Evolutionary conservation across 805 yeast species (phyloP).

Genomic region (Ogataea henricii): DNA sequence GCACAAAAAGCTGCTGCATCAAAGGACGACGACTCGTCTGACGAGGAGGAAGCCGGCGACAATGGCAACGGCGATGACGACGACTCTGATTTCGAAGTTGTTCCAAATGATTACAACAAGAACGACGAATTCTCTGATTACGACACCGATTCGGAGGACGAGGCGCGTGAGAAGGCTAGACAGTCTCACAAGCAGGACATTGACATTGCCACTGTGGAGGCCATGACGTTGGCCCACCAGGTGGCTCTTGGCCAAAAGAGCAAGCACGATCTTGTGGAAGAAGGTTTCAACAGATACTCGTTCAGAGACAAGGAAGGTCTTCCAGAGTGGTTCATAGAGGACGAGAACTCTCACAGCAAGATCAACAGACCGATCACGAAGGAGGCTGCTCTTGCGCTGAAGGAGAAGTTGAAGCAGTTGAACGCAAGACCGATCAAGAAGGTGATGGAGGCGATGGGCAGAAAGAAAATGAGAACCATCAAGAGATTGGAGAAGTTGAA

Average conservation of each 20-base stretch:
- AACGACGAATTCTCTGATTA: conserved; percentile 46
- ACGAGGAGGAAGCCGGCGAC: conserved; percentile 2
- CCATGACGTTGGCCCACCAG: conserved; percentile 97
- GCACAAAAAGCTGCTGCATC: conserved; percentile 1
- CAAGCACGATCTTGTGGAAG: conserved; percentile 84
- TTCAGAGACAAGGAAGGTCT: conserved; percentile 88
- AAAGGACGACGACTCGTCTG: conserved; percentile 21
- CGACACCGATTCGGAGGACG: conserved; percentile 54
- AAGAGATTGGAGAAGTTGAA: conserved; percentile 83
- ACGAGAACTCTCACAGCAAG: conserved; percentile 84
- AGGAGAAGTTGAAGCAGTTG: conserved; percentile 73
- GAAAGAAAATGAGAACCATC: conserved; percentile 92
- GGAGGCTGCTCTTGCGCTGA: conserved; percentile 81
- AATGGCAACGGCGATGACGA: conserved; percentile 23
- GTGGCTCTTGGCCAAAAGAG: conserved; percentile 86
- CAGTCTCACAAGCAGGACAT: conserved; percentile 61
- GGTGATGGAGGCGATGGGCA: conserved; percentile 96
- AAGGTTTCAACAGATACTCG: conserved; percentile 88
- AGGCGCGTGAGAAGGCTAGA: conserved; percentile 43
- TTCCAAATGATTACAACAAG: conserved; percentile 41
- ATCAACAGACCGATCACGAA: conserved; percentile 90
- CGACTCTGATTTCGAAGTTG: conserved; percentile 44
- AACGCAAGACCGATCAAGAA: conserved; percentile 98
- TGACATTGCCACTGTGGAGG: conserved; percentile 89
- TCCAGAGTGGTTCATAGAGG: conserved; percentile 97